Conservation (phyloP, 495 filamentous ascomycete genomes). For the Articulospora tetracladia region DNA sequence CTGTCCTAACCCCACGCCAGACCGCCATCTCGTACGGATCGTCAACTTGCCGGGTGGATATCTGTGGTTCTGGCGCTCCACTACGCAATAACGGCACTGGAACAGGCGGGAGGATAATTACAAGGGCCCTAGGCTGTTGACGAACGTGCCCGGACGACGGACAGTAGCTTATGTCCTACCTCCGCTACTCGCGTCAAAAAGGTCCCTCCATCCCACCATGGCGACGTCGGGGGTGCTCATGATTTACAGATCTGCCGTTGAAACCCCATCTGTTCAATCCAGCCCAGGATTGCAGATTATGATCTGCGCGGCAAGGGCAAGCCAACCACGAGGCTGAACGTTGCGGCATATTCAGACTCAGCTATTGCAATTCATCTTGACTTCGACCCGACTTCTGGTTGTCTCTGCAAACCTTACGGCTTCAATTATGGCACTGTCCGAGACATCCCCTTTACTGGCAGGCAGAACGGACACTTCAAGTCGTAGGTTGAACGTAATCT, state of each 20-base stretch:
- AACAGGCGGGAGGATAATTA: neutral
- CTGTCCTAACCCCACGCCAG: neutral
- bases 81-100: neutral
- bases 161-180: neutral
- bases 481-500: neutral
- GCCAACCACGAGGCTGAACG: neutral
- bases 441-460: constrained; percentile 8
- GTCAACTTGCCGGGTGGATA: neutral
- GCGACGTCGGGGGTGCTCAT: neutral
- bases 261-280: neutral
- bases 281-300: neutral
- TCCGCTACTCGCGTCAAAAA: neutral
- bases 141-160: neutral
- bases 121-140: neutral
- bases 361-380: too few relatives aligned
- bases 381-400: neutral
- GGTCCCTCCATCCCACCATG: neutral
- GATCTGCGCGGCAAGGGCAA: neutral
- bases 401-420: neutral
- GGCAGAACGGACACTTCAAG: constrained; percentile 10
- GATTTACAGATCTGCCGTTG: constrained; percentile 1
- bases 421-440: constrained; percentile 9
- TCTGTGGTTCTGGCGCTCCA: neutral
- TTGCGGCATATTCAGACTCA: too few relatives aligned
- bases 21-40: neutral